phyloP scores from a whole-genome alignment of 306 rosid genomes.

The Lathyrus tuberosus region DNA sequence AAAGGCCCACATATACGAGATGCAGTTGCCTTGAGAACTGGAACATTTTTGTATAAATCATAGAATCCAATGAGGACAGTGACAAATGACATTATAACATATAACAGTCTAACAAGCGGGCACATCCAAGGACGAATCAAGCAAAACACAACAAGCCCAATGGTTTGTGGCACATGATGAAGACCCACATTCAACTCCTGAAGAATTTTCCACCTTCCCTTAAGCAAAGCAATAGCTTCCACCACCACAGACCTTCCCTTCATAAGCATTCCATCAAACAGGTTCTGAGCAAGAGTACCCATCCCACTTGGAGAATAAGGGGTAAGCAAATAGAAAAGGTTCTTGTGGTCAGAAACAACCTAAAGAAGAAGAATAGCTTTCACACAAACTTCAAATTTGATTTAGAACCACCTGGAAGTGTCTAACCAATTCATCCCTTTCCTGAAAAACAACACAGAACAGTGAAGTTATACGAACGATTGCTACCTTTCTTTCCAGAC shows the following conservation, averaged over 20 bases:
- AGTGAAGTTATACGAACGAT: no score
- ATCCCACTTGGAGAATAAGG: constrained; percentile 69
- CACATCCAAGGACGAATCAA: constrained; percentile 99
- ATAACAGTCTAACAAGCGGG: constrained; percentile 79
- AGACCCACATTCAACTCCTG: constrained; percentile 83
- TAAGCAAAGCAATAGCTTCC: constrained; percentile 85
- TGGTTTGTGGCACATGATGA: constrained; percentile 82
- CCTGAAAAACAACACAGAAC: no score
- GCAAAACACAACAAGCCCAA: constrained; percentile 92
- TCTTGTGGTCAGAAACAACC: no score
- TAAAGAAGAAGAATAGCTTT: no score
- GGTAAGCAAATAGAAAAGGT: constrained; percentile 67
- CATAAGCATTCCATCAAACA: constrained; percentile 93
- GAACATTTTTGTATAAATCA: constrained; percentile 95
- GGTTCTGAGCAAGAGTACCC: constrained; percentile 85
- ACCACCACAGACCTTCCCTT: constrained; percentile 86
- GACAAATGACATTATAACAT: constrained; percentile 73
- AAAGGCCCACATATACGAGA: constrained; percentile 91
- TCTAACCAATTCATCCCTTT: no score
- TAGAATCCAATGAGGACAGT: constrained; percentile 95
- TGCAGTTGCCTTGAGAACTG: constrained; percentile 89
- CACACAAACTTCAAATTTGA: no score
- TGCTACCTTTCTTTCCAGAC: no score
- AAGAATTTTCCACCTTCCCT: constrained; percentile 91
- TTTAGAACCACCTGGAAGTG: no score